A percentile compares a stretch with the other conserved stretches of the same genome.
These are phyloP conservation scores for Capsella bursapastoris DNA, from an alignment of 345 rosid genomes.

Conservation along the genomic window DNA sequence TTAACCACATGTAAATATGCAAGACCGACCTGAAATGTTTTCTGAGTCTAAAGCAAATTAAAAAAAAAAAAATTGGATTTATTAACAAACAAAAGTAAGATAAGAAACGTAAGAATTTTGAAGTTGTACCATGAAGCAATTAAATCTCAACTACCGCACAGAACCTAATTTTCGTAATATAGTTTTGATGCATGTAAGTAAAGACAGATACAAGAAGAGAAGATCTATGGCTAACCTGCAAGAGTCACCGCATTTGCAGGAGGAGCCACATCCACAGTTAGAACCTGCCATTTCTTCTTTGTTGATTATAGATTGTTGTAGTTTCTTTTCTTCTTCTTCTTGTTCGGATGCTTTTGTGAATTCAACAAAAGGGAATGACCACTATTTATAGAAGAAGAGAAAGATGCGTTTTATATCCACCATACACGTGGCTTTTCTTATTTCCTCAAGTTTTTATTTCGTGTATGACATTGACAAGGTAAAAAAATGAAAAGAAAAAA, in stretches of 20 bases:
- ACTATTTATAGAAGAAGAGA: constrained; percentile 36
- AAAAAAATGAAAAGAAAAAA: not conserved
- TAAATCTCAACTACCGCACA: not conserved
- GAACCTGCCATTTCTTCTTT: constrained; percentile 42
- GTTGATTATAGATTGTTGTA: not conserved
- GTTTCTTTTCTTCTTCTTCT: constrained; percentile 9
- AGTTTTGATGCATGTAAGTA: not conserved
- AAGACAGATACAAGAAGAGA: not conserved
- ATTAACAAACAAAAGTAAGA: not conserved
- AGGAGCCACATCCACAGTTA: constrained; percentile 53
- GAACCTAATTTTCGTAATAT: not conserved
- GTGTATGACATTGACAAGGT: constrained; percentile 3
- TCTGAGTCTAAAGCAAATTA: not conserved
- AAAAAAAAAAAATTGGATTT: not conserved
- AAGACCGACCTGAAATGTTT: not conserved
- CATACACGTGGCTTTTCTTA: constrained; percentile 40
- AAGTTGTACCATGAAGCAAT: not conserved
- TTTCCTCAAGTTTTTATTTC: not conserved
- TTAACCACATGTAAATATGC: not conserved
- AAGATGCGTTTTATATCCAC: constrained; percentile 12
- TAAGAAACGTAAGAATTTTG: not conserved
- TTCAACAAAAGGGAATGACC: constrained; percentile 19
- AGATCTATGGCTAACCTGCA: constrained; percentile 41
- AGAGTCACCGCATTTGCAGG: constrained; percentile 51
- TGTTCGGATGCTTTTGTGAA: constrained; percentile 26